Evolutionary conservation across 345 rosid genomes (phyloP), one percentile per base, ranked within the genome.

Genomic region (Turnera subulata): DNA sequence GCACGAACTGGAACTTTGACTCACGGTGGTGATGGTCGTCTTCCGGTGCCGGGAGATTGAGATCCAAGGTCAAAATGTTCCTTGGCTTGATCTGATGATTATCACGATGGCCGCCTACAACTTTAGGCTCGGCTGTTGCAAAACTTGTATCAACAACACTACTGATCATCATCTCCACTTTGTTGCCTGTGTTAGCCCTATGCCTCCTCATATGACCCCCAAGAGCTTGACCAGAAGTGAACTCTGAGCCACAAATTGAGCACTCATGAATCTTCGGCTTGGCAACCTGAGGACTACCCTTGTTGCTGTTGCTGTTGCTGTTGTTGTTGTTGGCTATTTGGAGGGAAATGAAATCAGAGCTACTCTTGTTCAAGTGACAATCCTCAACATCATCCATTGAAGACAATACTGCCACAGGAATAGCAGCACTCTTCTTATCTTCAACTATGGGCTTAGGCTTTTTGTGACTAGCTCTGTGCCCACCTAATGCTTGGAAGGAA

Each of bases 131-230:
- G 2, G 11, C 14, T 20, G 26, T 16, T 25, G 33, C 20, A 19
- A 10, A 3, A 8, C 35, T 29, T 29, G 35, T 29, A 29, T 29
- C 8, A 29, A 3, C 35, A 4, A 4, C 35, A 29, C 35, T 29
- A n/a, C n/a, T n/a, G n/a, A n/a, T n/a, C n/a, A n/a, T n/a, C 35
- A 8, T 20, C 4, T 44, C 59, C 1, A 54, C 46, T 23, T 62
- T 58, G 70, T 17, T 20, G 63, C 58, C 68, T 0, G 72, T 49
- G 15, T 53, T 59, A 6, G 85, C 63, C 46, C 97, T 80, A 44
- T 94, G 99, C 70, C 99, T 73, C 59, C 99, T 85, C 97, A 94
- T 94, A 76, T 94, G 99, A 11, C 99, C 97, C 1, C 99, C 99
- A 5, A 94, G 81, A 1, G 99, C 99, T 76, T 94, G 99, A 2